Base-by-base conservation (phyloP, 148 eudicot species). In the Oxyria digyna region DNA sequence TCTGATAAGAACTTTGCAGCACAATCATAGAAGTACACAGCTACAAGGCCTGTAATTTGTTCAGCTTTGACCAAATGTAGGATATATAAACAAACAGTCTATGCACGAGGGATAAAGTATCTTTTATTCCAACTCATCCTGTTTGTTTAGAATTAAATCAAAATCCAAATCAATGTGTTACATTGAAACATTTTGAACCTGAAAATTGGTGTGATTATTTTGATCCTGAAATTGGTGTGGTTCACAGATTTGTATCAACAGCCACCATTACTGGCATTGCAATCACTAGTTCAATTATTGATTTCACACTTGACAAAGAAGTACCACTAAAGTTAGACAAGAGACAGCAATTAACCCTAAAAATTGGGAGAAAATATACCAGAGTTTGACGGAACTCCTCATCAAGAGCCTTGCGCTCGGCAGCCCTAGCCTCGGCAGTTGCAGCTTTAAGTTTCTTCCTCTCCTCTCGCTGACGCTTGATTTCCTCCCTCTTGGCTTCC, bases 311-410 rank as follows among this genome's bases (percentile, higher is more conserved):
- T 31, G 37, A 29, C 9, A 31, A 31, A 9, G 20, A 31, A 31
- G 42, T 63, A 32, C 10, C 21, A 63, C 3, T 62, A 62, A 12
- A 62, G 13, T 62, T 17, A 6, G 26, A 10, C 69, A 17, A 17
- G 15, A 20, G 41, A 37, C 27, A 29, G 6, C 18, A n/a, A 4
- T 29, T n/a, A 54, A 69, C 35, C 65, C 65, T 66, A 66, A 18
- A 50, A 32, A 18, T 15, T 9, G 66, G 26, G n/a, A 55, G 21
- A 15, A 7, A 24, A 65, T 81, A 52, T 85, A 90, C 96, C 72
- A 90, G 73, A 49, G 79, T 78, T 24, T 73, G 72, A 13, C 96
- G 90, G 67, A 90, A 82, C 38, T 87, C 82, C 71, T 85, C 82
- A 63, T 84, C 81, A 10, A 83, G 80, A 1, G 80, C 78, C 75